These are phyloP conservation scores for Yamadazyma jaroonii DNA, from an alignment of 1,139 yeast species.

Conservation along the genomic window DNA sequence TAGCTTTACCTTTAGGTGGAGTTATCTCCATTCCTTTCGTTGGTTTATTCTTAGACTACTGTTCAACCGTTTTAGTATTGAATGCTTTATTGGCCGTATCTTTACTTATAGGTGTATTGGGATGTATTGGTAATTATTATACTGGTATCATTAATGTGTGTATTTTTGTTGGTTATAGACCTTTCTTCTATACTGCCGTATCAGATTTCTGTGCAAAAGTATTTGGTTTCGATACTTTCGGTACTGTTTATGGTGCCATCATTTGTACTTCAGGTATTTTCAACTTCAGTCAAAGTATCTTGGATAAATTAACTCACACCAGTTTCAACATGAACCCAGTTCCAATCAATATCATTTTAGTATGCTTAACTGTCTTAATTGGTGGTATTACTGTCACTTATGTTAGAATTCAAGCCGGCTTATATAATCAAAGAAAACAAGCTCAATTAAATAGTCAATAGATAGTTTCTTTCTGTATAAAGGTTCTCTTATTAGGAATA, in stretches of 20 bases:
- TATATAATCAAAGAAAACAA: slow-evolving; percentile 18
- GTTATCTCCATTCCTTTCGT: slow-evolving; percentile 41
- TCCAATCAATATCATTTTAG: slow-evolving; percentile 35
- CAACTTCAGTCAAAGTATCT: slow-evolving; percentile 35
- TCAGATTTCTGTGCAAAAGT: slow-evolving; percentile 48
- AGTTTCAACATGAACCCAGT: slow-evolving; percentile 40
- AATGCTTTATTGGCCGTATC: slow-evolving; percentile 29
- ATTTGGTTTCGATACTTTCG: slow-evolving; percentile 48
- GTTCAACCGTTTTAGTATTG: slow-evolving; percentile 34
- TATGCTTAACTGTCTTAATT: slow-evolving; percentile 25
- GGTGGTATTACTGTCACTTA: slow-evolving; percentile 30
- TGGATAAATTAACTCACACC: slow-evolving; percentile 40
- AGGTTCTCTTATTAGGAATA: no score
- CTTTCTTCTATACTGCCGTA: slow-evolving; percentile 44
- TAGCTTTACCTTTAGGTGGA: slow-evolving; percentile 49
- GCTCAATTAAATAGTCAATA: slow-evolving; percentile 6
- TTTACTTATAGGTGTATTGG: slow-evolving; percentile 34
- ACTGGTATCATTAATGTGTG: slow-evolving; percentile 34
- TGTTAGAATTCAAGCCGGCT: slow-evolving; percentile 27
- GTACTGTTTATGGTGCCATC: slow-evolving; percentile 46
- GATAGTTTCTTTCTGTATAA: no score
- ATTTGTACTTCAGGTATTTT: slow-evolving; percentile 40
- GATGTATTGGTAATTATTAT: slow-evolving; percentile 28
- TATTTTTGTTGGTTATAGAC: slow-evolving; percentile 42
- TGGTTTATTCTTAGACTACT: slow-evolving; percentile 38